Conservation (phyloP, 768 basidiomycete genomes). For the Auriscalpium microsporum region DNA sequence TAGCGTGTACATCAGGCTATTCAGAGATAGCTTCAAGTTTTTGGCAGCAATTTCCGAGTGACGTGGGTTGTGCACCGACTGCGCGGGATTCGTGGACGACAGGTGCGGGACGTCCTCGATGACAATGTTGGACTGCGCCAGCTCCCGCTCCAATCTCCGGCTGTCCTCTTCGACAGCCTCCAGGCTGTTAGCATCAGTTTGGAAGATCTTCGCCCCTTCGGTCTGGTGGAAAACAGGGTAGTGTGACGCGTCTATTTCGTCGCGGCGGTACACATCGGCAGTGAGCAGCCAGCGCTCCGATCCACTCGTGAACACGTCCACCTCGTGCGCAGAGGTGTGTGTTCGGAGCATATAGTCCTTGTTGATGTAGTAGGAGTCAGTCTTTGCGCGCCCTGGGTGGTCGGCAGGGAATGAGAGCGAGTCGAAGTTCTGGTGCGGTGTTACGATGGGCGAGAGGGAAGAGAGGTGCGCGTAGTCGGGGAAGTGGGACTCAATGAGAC, state of each 20-base stretch:
- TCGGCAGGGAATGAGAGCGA: conserved; percentile 89
- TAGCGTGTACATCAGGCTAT: conserved; percentile 72
- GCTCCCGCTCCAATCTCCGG: conserved; percentile 43
- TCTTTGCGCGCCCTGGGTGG: conserved; percentile 85
- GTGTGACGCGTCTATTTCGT: conserved; percentile 95
- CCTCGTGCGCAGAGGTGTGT: conserved; percentile 97
- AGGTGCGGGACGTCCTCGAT: conserved; percentile 82
- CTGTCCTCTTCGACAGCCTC: conserved; percentile 68
- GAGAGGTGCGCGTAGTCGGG: conserved; percentile 62
- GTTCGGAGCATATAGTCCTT: conserved; percentile 86
- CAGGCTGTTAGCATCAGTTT: conserved; percentile 46
- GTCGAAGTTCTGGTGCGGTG: conserved; percentile 90
- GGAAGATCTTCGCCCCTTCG: conserved; percentile 85
- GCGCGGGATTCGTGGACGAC: conserved; percentile 70
- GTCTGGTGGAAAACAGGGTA: conserved; percentile 99
- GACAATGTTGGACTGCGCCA: conserved; percentile 67
- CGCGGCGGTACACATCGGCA: conserved; percentile 94
- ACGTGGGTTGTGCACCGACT: conserved; percentile 64
- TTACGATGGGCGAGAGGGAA: conserved; percentile 81
- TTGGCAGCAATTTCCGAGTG: conserved; percentile 67
- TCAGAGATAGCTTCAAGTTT: conserved; percentile 86
- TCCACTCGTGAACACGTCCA: conserved; percentile 76
- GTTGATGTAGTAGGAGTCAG: conserved; percentile 97
- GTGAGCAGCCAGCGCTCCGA: conserved; percentile 82
- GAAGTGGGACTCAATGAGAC: conserved; percentile 80